Evolutionary conservation across 1,284 basidiomycete species (phyloP), one percentile per base, ranked within the genome.

Genomic region (Austropuccinia psidii): DNA sequence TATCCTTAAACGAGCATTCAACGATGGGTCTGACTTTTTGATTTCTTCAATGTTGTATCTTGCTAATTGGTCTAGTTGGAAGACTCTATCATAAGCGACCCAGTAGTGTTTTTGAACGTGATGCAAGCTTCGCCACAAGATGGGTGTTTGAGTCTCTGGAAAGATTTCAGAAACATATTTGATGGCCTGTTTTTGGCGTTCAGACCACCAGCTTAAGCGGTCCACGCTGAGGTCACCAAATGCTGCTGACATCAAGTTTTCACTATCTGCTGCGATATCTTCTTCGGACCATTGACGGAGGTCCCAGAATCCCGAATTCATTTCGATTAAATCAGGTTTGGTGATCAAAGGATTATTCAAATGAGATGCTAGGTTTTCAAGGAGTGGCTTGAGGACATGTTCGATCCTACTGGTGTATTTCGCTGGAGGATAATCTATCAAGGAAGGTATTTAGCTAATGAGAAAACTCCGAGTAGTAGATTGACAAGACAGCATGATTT

Each of bases 41-140:
- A 72, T 21, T 17, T 27, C 33, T 19, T 52, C 41, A 33, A 72
- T 60, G 24, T 72, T 72, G 41, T 50, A 72, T 39, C 68, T 45
- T 13, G 55, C 57, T 21, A 61, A 24, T 52, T 60, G 45, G 41
- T 61, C 57, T 21, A 70, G 17, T 35, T 70, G 67, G n/a, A 45
- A 43, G 4, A 70, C 67, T n/a, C 67, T 24, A 49, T 43, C 47
- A 31, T 24, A 70, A n/a, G 37, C 55, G 35, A 60, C 55, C 67
- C 67, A 70, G 49, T 58, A 58, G 27, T 58, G 55, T 27, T 39
- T 19, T 17, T 70, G 54, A 15, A 41, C 43, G 21, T 70, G 67
- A 57, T 70, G 67, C 17, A 70, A 54, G 27, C 21, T 43, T 45
- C 67, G 9, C 67, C 67, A 70, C 8, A 70, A 39, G 24, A 70